phyloP scores from a whole-genome alignment of 345 rosid genomes.

The Psidium guajava region DNA sequence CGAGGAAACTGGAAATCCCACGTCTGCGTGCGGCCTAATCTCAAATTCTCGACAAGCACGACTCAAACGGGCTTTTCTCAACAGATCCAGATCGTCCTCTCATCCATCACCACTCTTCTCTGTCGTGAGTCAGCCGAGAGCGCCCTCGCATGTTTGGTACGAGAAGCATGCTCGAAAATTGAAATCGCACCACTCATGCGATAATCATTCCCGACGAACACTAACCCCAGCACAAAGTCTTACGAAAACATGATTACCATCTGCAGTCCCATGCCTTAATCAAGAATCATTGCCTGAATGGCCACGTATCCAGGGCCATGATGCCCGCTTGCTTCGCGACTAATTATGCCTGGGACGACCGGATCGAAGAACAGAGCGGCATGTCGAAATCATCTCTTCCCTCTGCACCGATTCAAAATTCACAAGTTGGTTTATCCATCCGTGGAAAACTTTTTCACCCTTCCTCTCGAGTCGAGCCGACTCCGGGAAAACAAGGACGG shows the following conservation, averaged over 20 bases:
- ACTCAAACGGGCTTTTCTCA: neutral
- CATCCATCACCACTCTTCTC: neutral
- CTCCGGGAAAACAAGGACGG: neutral
- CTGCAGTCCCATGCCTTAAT: neutral
- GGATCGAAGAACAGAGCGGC: neutral
- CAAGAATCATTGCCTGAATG: neutral
- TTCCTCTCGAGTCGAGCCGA: neutral
- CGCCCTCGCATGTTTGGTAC: neutral
- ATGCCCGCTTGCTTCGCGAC: constrained; percentile 1
- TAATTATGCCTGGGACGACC: neutral
- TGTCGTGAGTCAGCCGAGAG: neutral
- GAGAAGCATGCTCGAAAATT: neutral
- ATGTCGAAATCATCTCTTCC: neutral
- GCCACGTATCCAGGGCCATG: neutral
- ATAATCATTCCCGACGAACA: neutral
- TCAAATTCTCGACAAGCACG: neutral
- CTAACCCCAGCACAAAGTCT: neutral
- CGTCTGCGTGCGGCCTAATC: neutral
- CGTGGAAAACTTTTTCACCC: neutral
- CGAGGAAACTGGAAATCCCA: neutral
- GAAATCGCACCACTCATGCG: neutral
- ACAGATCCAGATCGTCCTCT: neutral
- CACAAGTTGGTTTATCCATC: neutral
- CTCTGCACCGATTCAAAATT: neutral
- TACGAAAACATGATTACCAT: neutral